Evolutionary conservation across 768 basidiomycete species (phyloP).

Genomic region (Mycena amicta): DNA sequence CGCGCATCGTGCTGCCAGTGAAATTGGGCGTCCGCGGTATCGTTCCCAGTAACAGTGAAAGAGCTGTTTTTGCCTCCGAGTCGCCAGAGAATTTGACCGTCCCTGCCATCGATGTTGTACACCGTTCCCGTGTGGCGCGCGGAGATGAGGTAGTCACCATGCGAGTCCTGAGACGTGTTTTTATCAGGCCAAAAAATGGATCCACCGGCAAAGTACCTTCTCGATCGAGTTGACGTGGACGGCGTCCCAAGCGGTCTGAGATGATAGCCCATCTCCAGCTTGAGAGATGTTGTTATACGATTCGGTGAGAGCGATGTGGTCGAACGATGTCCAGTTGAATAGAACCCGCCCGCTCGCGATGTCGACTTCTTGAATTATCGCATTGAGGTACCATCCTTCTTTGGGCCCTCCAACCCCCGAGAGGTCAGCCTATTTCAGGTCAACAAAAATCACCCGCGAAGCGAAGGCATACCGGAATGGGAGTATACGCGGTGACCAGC

Average conservation of each 20-base stretch:
- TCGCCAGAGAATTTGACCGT: constrained; percentile 24
- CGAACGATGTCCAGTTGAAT: constrained; percentile 10
- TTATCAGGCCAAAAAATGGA: background rate
- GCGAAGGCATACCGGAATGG: constrained; percentile 2
- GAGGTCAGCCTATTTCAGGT: constrained; percentile 3
- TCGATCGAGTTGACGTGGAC: constrained; percentile 14
- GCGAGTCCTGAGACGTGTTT: constrained; percentile 6
- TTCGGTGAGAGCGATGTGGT: constrained; percentile 10
- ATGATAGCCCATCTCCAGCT: background rate
- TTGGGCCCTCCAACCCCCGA: constrained; percentile 1
- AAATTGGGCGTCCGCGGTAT: constrained; percentile 7
- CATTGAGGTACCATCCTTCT: constrained; percentile 14
- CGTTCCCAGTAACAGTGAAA: constrained; percentile 14
- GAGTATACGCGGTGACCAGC: constrained; percentile 8
- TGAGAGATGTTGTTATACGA: constrained; percentile 5
- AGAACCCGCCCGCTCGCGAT: constrained; percentile 1
- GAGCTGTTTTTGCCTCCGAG: constrained; percentile 20
- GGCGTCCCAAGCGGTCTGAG: background rate
- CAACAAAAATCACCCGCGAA: background rate
- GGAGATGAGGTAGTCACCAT: constrained; percentile 24
- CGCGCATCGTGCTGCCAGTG: constrained; percentile 25
- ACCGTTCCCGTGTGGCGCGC: constrained; percentile 20
- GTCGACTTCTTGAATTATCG: constrained; percentile 6
- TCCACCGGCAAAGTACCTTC: background rate
- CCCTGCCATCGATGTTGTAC: constrained; percentile 19